phyloP scores from a whole-genome alignment of 2,329 filamentous ascomycete genomes.

The Calonectria pseudoturangicola region DNA sequence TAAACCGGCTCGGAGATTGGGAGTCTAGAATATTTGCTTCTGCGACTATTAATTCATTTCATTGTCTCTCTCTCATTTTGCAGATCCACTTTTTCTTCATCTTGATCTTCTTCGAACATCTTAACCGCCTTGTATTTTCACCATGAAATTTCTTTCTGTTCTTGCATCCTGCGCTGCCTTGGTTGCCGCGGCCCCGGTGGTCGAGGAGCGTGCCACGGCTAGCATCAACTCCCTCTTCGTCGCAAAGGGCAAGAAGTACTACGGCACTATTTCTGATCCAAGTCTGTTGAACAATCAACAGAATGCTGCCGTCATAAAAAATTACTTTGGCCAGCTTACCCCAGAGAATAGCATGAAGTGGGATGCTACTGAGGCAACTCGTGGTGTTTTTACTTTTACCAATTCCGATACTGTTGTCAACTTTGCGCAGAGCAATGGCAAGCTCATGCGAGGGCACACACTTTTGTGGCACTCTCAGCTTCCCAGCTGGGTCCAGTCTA shows the following conservation, averaged over 20 bases:
- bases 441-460: slow-evolving; percentile 79
- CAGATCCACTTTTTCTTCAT: no score
- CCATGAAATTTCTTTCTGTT: background rate
- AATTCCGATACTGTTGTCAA: slow-evolving; percentile 76
- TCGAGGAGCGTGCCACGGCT: slow-evolving; percentile 1
- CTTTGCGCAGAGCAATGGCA: slow-evolving; percentile 73
- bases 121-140: background rate
- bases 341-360: slow-evolving; percentile 84
- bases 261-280: slow-evolving; percentile 75
- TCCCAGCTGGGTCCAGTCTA: slow-evolving; percentile 74
- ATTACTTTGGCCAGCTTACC: slow-evolving; percentile 79
- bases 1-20: background rate
- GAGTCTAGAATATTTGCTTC: background rate
- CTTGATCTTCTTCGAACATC: no score
- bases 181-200: slow-evolving; percentile 11
- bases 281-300: slow-evolving; percentile 68
- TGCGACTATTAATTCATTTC: background rate
- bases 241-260: slow-evolving; percentile 79
- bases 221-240: slow-evolving; percentile 33
- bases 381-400: slow-evolving; percentile 74
- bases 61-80: background rate
- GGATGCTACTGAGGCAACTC: slow-evolving; percentile 71
- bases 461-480: slow-evolving; percentile 79
- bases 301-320: slow-evolving; percentile 73
- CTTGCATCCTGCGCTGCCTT: background rate